Evolutionary conservation across 176 grass and related monocot genomes (phyloP), one percentile per base, ranked within the genome.

Genomic region (Tillandsia fasciculata): DNA sequence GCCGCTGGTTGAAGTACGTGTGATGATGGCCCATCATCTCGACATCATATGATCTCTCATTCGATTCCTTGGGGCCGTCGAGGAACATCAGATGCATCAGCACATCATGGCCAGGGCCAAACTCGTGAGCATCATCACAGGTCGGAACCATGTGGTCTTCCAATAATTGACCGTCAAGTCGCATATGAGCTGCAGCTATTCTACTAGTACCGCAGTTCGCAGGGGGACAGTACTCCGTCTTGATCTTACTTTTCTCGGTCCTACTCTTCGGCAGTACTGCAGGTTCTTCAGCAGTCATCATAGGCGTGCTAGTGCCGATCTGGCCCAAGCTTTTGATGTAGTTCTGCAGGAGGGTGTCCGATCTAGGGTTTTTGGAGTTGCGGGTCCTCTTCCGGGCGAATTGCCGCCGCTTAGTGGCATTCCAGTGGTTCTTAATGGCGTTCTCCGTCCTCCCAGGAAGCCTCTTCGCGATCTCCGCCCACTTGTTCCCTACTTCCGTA

Each of bases 341-440:
- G 72, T 82, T 80, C 48, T 99, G 89, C 0, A 99, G 84, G 63
- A 99, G 75, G 11, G 79, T 81, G 7, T 83, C 75, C 65, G 84
- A 73, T n/a, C 80, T 82, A 10, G 82, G 64, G 63, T 75, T 83
- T 81, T 81, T 87, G 61, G 77, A 83, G 77, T 67, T 47, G 15
- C 86, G 84, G 65, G 68, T 77, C 27, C 84, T 54, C 48, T 84
- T 76, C 2, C 79, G 56, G 23, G 84, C 79, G 49, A 99, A 87
- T 17, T 90, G 89, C 70, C 87, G 77, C 12, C 94, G 74, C 63
- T 93, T 99, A 2, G 94, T 99, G 51, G 94, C 90, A 52, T 99
- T 99, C 94, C 94, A 93, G 2, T 93, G 94, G 17, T 99, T 99
- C 61, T 99, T 99, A 51, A 99, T 87, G 10, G 94, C 92, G 72